Evolutionary conservation across 116 monocot species (phyloP).

Genomic region (Posidonia oceanica): DNA sequence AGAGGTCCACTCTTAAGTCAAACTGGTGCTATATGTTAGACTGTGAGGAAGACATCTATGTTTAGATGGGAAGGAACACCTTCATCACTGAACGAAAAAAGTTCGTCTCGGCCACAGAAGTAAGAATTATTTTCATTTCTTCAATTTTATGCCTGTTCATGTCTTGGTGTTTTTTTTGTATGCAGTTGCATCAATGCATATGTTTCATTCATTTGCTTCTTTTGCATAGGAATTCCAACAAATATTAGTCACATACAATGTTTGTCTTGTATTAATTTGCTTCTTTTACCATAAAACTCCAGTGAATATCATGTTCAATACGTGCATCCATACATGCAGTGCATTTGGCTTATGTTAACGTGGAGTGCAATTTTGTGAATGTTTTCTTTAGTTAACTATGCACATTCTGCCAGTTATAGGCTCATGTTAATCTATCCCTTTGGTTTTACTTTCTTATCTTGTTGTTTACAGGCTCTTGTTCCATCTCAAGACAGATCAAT

Average conservation of each 20-base stretch:
- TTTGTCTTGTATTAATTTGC: too few species aligned
- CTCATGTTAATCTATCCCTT: background rate
- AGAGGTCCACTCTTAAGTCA: slow-evolving; percentile 21
- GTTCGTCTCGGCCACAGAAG: slow-evolving; percentile 34
- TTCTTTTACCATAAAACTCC: too few species aligned
- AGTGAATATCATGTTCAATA: too few species aligned
- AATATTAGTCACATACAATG: too few species aligned
- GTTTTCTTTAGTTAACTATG: background rate
- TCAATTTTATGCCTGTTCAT: too few species aligned
- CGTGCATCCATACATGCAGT: too few species aligned
- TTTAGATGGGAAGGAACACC: slow-evolving; percentile 58
- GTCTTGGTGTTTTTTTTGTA: too few species aligned
- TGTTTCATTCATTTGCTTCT: too few species aligned
- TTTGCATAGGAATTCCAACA: too few species aligned
- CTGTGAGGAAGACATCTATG: slow-evolving; percentile 32
- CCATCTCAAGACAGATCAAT: slow-evolving; percentile 23
- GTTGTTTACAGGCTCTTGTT: slow-evolving; percentile 24
- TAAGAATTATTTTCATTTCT: slow-evolving; percentile 14
- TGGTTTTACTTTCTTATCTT: background rate
- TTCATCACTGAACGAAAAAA: slow-evolving; percentile 36
- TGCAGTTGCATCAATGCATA: too few species aligned
- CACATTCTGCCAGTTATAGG: background rate
- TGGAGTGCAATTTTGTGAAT: background rate
- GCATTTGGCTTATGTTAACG: too few species aligned
- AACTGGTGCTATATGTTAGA: slow-evolving; percentile 49